Evolutionary conservation across 2,329 filamentous ascomycete species (phyloP), one percentile per base, ranked within the genome.

Genomic region (Arachnopeziza araneosa): DNA sequence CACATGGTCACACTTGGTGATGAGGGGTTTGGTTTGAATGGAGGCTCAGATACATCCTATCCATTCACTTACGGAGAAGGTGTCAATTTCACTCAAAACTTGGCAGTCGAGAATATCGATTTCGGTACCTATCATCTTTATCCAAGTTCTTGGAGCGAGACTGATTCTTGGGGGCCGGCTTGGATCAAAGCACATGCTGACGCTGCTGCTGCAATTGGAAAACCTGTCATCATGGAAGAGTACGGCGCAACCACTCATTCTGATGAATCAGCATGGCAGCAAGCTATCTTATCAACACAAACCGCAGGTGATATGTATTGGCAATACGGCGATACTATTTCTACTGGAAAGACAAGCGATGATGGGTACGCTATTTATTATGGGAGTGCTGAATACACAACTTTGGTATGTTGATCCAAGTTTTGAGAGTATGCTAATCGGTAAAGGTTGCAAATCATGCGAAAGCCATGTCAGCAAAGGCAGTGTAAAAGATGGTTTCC

Each of bases 1-100:
- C 86, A 88, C 70, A 80, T 88, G 78, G 83, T 88, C 23, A 80
- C 81, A 0, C 77, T 85, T 22, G 85, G 86, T 6, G 85, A 88
- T 63, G 86, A 89, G 71, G 85, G 86, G 7, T 84, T 54, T 26
- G 52, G 79, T 51, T 81, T 83, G 3, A 68, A 80, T 66, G 60
- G 60, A 24, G 74, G 70, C 51, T 65, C 60, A 52, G 79, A 83
- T 62, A 80, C 81, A 24, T 23, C n/a, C 24, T 54, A 54, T n/a
- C 52, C 52, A 54, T 54, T 54, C n/a, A 54, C 52, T n/a, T 5
- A 5, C n/a, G 52, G 22, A n/a, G 23, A 24, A 14, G 52, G 52
- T 12, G 67, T 77, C 10, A 76, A 83, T 67, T 83, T 78, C 64
- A 75, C 72, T 10, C 71, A 72, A 55, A 80, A 81, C 62, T 72